These are phyloP conservation scores for Zizania latifolia DNA, from an alignment of 176 grass and related monocot genomes.

Conservation along the genomic window DNA sequence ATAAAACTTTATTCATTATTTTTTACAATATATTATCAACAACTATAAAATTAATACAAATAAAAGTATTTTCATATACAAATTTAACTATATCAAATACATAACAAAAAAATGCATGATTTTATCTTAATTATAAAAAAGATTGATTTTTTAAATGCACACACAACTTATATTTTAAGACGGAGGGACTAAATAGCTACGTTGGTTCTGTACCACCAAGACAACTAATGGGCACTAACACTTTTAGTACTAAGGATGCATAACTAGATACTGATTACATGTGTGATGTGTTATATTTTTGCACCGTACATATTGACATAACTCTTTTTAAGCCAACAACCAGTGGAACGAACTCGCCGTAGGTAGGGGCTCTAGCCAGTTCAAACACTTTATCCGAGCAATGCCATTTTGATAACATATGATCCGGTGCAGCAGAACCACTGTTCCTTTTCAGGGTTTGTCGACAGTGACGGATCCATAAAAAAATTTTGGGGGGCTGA, in stretches of 20 bases:
- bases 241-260: not conserved
- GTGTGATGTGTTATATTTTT: not conserved
- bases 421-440: not conserved
- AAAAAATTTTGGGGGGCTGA: too few relatives aligned
- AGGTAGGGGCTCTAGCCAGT: not conserved
- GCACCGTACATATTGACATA: not conserved
- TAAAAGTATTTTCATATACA: too few relatives aligned
- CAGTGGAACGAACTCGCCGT: not conserved
- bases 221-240: not conserved
- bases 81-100: too few relatives aligned
- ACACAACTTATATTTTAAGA: too few relatives aligned
- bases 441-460: not conserved
- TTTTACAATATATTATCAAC: too few relatives aligned
- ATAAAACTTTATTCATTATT: too few relatives aligned
- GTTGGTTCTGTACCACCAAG: slow-evolving; percentile 2
- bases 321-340: not conserved
- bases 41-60: too few relatives aligned
- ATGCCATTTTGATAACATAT: slow-evolving; percentile 1
- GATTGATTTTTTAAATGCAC: too few relatives aligned
- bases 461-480: too few relatives aligned
- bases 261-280: not conserved
- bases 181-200: not conserved
- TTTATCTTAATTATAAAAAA: too few relatives aligned
- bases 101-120: too few relatives aligned
- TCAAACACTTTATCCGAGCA: not conserved